A percentile compares a stretch with the other conserved stretches of the same genome.
Conservation (phyloP, 495 filamentous ascomycete genomes). For the Margaritispora aquatica region DNA sequence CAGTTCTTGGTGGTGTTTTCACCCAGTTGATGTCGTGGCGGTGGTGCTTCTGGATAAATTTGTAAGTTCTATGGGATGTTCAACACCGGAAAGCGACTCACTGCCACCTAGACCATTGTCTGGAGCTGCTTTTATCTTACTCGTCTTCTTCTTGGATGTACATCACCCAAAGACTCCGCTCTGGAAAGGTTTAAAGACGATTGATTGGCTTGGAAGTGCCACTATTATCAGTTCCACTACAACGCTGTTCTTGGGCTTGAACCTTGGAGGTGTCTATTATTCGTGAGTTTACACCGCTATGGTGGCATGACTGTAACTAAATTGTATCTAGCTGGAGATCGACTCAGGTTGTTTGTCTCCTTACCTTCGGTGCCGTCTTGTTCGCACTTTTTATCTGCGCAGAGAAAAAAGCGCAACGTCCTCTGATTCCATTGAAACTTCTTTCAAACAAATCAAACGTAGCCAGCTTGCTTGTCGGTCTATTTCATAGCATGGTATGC, state of each 20-base stretch:
- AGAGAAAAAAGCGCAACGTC: conserved; percentile 58
- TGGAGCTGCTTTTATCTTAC: conserved; percentile 46
- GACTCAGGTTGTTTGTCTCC: conserved; percentile 61
- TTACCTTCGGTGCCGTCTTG: conserved; percentile 59
- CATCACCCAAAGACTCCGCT: conserved; percentile 52
- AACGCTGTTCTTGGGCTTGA: conserved; percentile 68
- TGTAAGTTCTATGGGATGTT: conserved; percentile 6
- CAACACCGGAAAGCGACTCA: not conserved
- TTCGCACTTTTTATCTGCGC: conserved; percentile 56
- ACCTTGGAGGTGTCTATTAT: conserved; percentile 60
- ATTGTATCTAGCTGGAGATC: conserved; percentile 33
- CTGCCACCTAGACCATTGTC: conserved; percentile 36
- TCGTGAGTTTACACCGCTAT: conserved; percentile 28
- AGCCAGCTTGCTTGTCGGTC: conserved; percentile 41
- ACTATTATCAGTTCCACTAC: conserved; percentile 58
- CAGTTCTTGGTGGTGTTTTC: conserved; percentile 66
- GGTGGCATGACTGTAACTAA: not conserved
- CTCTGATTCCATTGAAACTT: conserved; percentile 60
- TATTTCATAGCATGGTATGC: conserved; percentile 45
- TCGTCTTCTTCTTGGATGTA: conserved; percentile 53
- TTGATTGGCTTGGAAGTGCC: conserved; percentile 47
- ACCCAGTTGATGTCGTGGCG: conserved; percentile 35
- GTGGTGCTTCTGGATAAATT: conserved; percentile 35
- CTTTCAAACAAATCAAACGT: conserved; percentile 54
- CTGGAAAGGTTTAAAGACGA: conserved; percentile 37